Base-by-base conservation (phyloP, 2,329 filamentous ascomycete species). In the Cytospora piceicola region DNA sequence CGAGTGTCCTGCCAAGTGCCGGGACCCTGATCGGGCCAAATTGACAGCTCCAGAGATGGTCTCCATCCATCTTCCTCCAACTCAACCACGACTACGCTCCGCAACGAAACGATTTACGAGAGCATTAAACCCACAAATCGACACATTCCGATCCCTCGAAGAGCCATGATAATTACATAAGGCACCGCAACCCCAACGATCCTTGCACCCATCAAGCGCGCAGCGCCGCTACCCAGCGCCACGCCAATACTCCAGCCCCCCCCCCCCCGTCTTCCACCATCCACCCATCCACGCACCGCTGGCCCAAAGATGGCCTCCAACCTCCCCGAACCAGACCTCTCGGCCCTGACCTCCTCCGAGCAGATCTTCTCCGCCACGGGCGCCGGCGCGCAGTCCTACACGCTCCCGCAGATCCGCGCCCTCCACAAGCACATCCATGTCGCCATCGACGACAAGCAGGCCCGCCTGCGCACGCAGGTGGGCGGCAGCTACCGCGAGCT, bases 401-500 rank as follows among this genome's bases (percentile, higher is more conserved):
- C 86, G 20, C 82, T 90, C 22, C 87, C 86, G 1, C 86, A 88
- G 74, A 86, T 90, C 73, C 85, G 86, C 60, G 80, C 85, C 64
- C 83, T 89, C 69, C 87, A 90, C 78, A 85, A 85, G 70, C 77
- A 78, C 27, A 82, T 90, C 46, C 85, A 87, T 73, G 79, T 78
- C 12, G 81, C 84, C 70, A 83, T 88, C 70, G 87, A 89, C 69
- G 87, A 89, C 74, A 88, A 88, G 72, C 82, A 85, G 39, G 80
- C 80, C 58, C 86, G 86, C 36, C 80, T 90, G 72, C 86, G 87
- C 71, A 87, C 83, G 22, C 85, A 88, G 74, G 87, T 90, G 68
- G 87, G 87, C 70, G 82, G 80, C 66, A 88, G 85, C 73, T 98
- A 98, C 78, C 91, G 94, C 71, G 92, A 95, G 72, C 87, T 98